Base-by-base conservation (phyloP, 2,329 filamentous ascomycete genomes). In the Emergomyces pasteurianus region DNA sequence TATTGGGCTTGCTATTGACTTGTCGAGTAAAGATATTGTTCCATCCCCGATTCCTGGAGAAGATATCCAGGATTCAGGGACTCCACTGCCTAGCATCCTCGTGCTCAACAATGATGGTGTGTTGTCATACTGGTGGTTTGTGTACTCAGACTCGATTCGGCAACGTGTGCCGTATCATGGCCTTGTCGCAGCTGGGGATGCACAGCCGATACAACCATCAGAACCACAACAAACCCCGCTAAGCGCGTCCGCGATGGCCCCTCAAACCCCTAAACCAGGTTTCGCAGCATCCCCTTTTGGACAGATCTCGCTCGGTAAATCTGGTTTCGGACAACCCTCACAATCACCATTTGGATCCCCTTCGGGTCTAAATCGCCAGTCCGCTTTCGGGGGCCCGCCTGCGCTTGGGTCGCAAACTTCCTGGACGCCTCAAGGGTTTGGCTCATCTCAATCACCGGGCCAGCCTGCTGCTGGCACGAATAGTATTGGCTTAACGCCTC, bases 101-200 rank as follows among this genome's bases (percentile, higher is more conserved):
- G 81, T 90, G 36, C 78, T 99, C 18, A 97, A 95, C 63, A 87
- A 96, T 65, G 90, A 96, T 69, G 94, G 94, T 65, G 77, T 95
- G 10, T 78, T 99, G 18, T 85, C 84, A 53, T 82, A 86, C 14
- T 99, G 92, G 91, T 96, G 92, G 90, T 76, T 97, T 50, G 83
- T 97, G 23, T 96, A 96, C 75, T 84, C 88, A 42, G 90, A 95
- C 49, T 91, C 92, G 1, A 86, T 99, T 63, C 84, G 86, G 62
- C 79, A 86, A 67, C 86, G 86, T 3, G 84, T 83, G 7, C 83
- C 84, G 0, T 97, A 91, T 72, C 82, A 87, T 47, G 89, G 88
- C 4, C 78, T 96, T 64, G 77, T 79, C 61, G 73, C 74, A n/a
- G 67, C 65, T 53, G 54, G 52, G 55, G 43, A 58, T 50, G 73